Base-by-base conservation (phyloP, 306 rosid species). In the Trifolium dubium region DNA sequence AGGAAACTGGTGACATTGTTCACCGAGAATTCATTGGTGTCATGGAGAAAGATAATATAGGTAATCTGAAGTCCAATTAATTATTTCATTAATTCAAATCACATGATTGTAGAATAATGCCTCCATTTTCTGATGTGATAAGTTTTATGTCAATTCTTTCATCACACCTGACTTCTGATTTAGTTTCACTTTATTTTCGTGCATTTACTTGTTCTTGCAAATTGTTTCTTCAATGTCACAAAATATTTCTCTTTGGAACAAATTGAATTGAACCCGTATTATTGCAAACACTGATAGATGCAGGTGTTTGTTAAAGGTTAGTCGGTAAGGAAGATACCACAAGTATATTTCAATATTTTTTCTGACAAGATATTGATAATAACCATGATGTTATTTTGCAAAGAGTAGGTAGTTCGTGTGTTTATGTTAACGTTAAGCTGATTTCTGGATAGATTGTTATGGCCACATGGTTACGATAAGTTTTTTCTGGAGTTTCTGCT, bases 1-100 rank as follows among this genome's bases (percentile, higher is more conserved):
- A 92, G 76, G 86, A 85, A 63, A 79, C 89, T 65, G 98, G 97
- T 69, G 97, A 91, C 86, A 85, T 72, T 49, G 96, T 94, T 71
- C 90, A 85, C 73, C 82, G 80, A 41, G 81, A 76, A 79, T 94
- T 91, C 69, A 76, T 91, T 65, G 89, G 87, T 77, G 86, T 82
- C 71, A 75, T 73, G 84, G 83, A 69, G 31, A 75, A 74, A 79
- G 88, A 64, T 77, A 73, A 68, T 67, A 74, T 85, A 86, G 98
- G 98, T 93, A 89, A 39, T 61, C 17, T 15, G 18, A 55, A 10
- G n/a, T n/a, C 32, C 51, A 56, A 29, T 56, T 40, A 55, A 51
- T 60, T 23, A 23, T 23, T 23, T 23, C 23, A 23, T 23, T 70
- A 73, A 23, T 34, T 10, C 35, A 8, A 71, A 65, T 63, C 58